Percentiles rank a stretch among this genome's conserved stretches.
Conservation (phyloP, 2,329 filamentous ascomycete genomes). For the Hymenoscyphus fructigenus region DNA sequence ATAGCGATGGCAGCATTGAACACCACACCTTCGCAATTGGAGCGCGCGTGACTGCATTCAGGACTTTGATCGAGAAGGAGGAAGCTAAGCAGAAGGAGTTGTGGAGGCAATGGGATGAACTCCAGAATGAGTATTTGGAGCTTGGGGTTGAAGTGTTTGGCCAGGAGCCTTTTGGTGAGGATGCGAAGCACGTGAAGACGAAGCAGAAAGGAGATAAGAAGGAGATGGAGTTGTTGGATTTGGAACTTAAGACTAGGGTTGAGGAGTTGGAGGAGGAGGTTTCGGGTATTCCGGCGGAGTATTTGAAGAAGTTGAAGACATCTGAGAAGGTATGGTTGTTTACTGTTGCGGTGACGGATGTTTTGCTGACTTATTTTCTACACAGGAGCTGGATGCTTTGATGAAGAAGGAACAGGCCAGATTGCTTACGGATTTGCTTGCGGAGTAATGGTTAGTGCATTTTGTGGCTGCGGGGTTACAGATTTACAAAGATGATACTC, state of each 20-base stretch:
- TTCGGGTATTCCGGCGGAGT: constrained; percentile 18
- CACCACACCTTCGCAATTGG: constrained; percentile 27
- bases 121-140: constrained; percentile 31
- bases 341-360: not conserved
- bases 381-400: constrained; percentile 7
- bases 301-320: constrained; percentile 28
- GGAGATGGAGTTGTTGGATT: constrained; percentile 26
- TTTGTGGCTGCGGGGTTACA: not conserved
- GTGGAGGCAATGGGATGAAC: constrained; percentile 33
- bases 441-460: not conserved
- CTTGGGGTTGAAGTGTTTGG: constrained; percentile 25
- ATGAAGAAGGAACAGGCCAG: constrained; percentile 12
- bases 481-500: not conserved
- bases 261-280: constrained; percentile 28
- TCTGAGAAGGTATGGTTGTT: constrained; percentile 30
- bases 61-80: constrained; percentile 24
- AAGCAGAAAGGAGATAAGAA: constrained; percentile 13
- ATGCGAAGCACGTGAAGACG: constrained; percentile 10
- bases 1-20: constrained; percentile 19
- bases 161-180: constrained; percentile 19
- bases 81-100: constrained; percentile 24
- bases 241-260: constrained; percentile 22
- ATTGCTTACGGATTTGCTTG: constrained; percentile 4
- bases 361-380: not conserved
- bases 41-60: constrained; percentile 25